These are phyloP conservation scores for Sisymbrium irio DNA, from an alignment of 345 rosid genomes.

Conservation along the genomic window DNA sequence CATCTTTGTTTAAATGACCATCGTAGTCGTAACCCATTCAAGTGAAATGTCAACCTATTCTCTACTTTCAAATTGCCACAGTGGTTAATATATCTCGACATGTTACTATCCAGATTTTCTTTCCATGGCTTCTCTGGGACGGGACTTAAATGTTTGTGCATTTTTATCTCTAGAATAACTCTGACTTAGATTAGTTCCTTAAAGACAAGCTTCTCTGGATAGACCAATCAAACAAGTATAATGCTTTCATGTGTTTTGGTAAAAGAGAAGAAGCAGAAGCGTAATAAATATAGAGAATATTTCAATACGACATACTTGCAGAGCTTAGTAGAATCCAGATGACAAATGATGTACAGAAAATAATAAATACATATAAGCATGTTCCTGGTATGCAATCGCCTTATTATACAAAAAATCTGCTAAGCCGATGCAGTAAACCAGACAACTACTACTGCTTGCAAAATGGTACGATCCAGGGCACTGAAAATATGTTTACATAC, in stretches of 20 bases:
- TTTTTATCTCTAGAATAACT: too few relatives aligned
- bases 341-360: constrained; percentile 29
- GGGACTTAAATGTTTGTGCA: too few relatives aligned
- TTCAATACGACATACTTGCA: constrained; percentile 3
- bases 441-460: constrained; percentile 29
- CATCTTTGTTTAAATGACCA: too few relatives aligned
- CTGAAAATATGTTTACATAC: constrained; percentile 21
- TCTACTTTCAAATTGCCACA: too few relatives aligned
- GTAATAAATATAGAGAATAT: not conserved
- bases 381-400: constrained; percentile 32
- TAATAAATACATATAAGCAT: constrained; percentile 22
- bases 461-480: constrained; percentile 23
- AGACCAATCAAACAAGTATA: not conserved
- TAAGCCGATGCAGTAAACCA: constrained; percentile 36
- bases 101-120: too few relatives aligned
- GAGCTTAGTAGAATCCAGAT: constrained; percentile 22
- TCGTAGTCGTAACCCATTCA: too few relatives aligned
- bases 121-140: too few relatives aligned
- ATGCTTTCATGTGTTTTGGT: not conserved
- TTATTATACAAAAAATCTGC: constrained; percentile 39
- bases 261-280: not conserved
- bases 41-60: too few relatives aligned
- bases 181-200: not conserved
- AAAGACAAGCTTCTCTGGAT: not conserved
- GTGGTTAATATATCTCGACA: too few relatives aligned